These are phyloP conservation scores for Mycotypha africana DNA, from an alignment of 371 early-diverging fungal species.

Conservation along the genomic window DNA sequence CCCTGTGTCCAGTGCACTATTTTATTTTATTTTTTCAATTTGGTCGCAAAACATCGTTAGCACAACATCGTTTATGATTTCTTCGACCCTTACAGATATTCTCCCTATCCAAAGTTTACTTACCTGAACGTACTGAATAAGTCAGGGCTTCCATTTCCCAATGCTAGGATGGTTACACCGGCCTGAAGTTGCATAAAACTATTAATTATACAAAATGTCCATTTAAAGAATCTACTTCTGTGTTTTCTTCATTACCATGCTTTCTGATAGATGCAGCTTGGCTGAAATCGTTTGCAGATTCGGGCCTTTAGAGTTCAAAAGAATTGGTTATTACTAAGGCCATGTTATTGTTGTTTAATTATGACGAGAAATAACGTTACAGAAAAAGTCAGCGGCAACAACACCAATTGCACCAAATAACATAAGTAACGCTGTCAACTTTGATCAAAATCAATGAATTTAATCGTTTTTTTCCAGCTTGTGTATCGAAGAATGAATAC, in stretches of 20 bases:
- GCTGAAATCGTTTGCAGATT: slow-evolving; percentile 63
- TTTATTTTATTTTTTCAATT: background rate
- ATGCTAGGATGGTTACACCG: slow-evolving; percentile 80
- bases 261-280: slow-evolving; percentile 57
- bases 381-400: slow-evolving; percentile 69
- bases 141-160: slow-evolving; percentile 85
- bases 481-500: no score
- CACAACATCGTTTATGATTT: background rate
- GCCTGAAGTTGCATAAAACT: slow-evolving; percentile 37
- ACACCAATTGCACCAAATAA: slow-evolving; percentile 62
- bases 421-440: slow-evolving; percentile 31
- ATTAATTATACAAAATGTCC: background rate
- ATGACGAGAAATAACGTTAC: slow-evolving; percentile 22
- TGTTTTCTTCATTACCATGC: no score
- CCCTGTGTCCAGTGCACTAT: slow-evolving; percentile 64
- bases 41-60: background rate
- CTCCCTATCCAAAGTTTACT: no score
- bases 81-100: no score
- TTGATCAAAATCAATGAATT: background rate
- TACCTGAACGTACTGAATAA: slow-evolving; percentile 71
- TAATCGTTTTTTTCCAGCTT: no score
- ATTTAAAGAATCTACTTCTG: background rate
- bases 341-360: background rate
- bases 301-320: slow-evolving; percentile 45
- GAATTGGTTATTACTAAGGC: no score